phyloP scores from a whole-genome alignment of 2,329 filamentous ascomycete species.

The Lojkania enalia region DNA sequence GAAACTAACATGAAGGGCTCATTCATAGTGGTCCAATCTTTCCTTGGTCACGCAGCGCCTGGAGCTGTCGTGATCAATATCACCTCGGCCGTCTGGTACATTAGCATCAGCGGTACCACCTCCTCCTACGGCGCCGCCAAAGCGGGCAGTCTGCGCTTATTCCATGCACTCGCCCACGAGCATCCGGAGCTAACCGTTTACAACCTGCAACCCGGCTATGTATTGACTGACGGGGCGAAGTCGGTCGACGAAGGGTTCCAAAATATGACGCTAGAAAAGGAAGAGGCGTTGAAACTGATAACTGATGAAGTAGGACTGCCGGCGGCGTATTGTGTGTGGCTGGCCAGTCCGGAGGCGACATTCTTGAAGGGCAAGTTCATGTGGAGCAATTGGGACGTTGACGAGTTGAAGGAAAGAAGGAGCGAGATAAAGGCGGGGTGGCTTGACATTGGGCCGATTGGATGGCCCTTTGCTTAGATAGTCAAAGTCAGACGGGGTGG shows the following conservation, averaged over 20 bases:
- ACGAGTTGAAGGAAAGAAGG: conserved; percentile 22
- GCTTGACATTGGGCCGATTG: neutral
- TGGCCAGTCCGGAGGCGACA: conserved; percentile 24
- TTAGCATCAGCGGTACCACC: conserved; percentile 16
- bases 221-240: conserved; percentile 44
- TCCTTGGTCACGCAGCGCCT: conserved; percentile 21
- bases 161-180: conserved; percentile 42
- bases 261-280: neutral
- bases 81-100: conserved; percentile 20
- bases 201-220: conserved; percentile 48
- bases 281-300: neutral
- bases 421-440: neutral
- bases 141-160: conserved; percentile 40
- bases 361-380: conserved; percentile 21
- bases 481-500: too few relatives aligned
- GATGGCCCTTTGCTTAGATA: conserved; percentile 2
- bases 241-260: conserved; percentile 12
- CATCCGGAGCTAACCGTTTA: conserved; percentile 46
- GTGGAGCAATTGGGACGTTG: conserved; percentile 35
- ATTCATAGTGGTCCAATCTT: conserved; percentile 24
- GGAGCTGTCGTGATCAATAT: conserved; percentile 27
- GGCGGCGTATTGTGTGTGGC: conserved; percentile 34
- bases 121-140: conserved; percentile 44
- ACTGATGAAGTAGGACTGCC: conserved; percentile 5
- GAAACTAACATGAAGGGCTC: conserved; percentile 21